These are phyloP conservation scores for Xylaria sp. DNA, from an alignment of 2,329 filamentous ascomycete genomes.

Conservation along the genomic window DNA sequence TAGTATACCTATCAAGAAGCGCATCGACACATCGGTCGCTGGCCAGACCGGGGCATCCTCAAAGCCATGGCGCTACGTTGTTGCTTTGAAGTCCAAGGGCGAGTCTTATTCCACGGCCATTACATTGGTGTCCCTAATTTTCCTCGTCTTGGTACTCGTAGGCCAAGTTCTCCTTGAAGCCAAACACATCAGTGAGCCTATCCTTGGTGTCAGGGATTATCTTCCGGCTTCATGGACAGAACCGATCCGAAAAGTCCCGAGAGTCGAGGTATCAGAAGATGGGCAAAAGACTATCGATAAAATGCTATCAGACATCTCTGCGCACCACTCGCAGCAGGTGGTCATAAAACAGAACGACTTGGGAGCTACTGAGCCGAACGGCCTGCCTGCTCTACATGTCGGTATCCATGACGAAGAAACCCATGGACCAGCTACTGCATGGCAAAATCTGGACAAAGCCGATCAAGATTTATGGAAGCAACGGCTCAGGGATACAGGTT, in stretches of 20 bases:
- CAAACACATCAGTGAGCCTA: constrained; percentile 50
- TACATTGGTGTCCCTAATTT: constrained; percentile 49
- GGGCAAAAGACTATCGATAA: constrained; percentile 28
- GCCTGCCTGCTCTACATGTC: constrained; percentile 34
- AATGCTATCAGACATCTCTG: constrained; percentile 34
- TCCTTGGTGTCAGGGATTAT: constrained; percentile 50
- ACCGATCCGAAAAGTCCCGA: constrained; percentile 31
- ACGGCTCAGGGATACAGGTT: constrained; percentile 62
- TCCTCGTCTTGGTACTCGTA: constrained; percentile 56
- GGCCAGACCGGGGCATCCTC: constrained; percentile 37
- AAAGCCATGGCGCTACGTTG: constrained; percentile 61
- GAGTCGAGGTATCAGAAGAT: constrained; percentile 17
- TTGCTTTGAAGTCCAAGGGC: constrained; percentile 52
- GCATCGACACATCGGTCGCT: constrained; percentile 34
- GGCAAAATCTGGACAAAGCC: constrained; percentile 62
- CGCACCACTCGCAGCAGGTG: constrained; percentile 34
- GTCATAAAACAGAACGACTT: constrained; percentile 34
- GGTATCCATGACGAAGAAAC: constrained; percentile 43
- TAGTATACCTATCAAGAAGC: constrained; percentile 61
- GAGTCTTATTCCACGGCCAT: constrained; percentile 49
- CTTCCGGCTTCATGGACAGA: constrained; percentile 42
- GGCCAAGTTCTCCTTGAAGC: constrained; percentile 62
- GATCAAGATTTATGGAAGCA: constrained; percentile 66
- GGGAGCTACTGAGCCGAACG: constrained; percentile 23
- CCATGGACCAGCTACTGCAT: constrained; percentile 53